Percentiles rank a stretch among this genome's conserved stretches.
Conservation (phyloP, 2,329 filamentous ascomycete species). For the Aspergillus sp. region DNA sequence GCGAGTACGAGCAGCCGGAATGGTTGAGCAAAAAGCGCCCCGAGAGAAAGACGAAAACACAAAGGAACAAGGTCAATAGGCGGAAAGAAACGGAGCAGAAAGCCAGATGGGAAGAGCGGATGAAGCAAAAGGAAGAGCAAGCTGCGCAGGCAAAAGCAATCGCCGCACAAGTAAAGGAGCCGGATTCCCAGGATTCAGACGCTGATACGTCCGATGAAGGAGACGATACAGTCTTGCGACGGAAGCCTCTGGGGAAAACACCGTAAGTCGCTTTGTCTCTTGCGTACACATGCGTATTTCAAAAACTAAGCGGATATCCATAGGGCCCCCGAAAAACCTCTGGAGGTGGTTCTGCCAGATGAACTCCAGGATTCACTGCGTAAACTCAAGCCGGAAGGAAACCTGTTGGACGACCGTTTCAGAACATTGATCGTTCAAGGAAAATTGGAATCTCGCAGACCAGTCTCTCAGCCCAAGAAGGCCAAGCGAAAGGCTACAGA, state of each 20-base stretch:
- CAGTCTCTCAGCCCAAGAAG: slow-evolving; percentile 73
- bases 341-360: slow-evolving; percentile 75
- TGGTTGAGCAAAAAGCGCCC: slow-evolving; percentile 64
- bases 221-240: slow-evolving; percentile 57
- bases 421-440: slow-evolving; percentile 79
- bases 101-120: slow-evolving; percentile 65
- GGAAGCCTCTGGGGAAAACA: slow-evolving; percentile 62
- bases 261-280: slow-evolving; percentile 27
- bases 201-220: slow-evolving; percentile 42
- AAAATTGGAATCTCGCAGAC: slow-evolving; percentile 75
- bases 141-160: slow-evolving; percentile 63
- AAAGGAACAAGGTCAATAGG: slow-evolving; percentile 80
- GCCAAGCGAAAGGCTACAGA: slow-evolving; percentile 73
- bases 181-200: slow-evolving; percentile 40
- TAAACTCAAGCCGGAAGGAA: slow-evolving; percentile 87
- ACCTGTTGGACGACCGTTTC: slow-evolving; percentile 84
- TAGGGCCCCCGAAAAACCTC: slow-evolving; percentile 59
- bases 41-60: slow-evolving; percentile 73
- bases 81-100: slow-evolving; percentile 78
- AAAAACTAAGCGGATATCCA: slow-evolving; percentile 11
- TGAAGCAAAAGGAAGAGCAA: slow-evolving; percentile 66
- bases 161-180: slow-evolving; percentile 42
- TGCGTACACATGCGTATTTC: not conserved
- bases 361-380: slow-evolving; percentile 75
- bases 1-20: slow-evolving; percentile 62